Conservation (phyloP, 306 rosid genomes). For the apple (Malus domestica) region ASM211411v1 NC_041799.1:23453501-23454000, state of each 20-base stretch:
- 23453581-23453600: background rate
- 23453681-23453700: conserved; percentile 57
- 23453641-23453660: background rate
- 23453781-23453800: conserved; percentile 66
- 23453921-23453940: conserved; percentile 50
- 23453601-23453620: conserved; percentile 1
- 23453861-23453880: conserved; percentile 62
- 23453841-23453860: conserved; percentile 53
- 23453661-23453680: conserved; percentile 1
- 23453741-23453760: conserved; percentile 96
- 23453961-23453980: conserved; percentile 39
- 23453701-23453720: conserved; percentile 88
- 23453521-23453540: conserved; percentile 5
- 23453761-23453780: conserved; percentile 62
- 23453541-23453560: background rate
- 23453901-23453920: conserved; percentile 27
- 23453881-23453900: conserved; percentile 55
- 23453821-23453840: conserved; percentile 60
- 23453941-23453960: conserved; percentile 44
- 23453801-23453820: conserved; percentile 78
- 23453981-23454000: conserved; percentile 47
- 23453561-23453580: conserved; percentile 5
- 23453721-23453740: conserved; percentile 89
- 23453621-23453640: background rate
- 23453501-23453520: conserved; percentile 23